Percentiles rank a stretch among this genome's conserved stretches.
Evolutionary conservation across 164 flowering plant genomes (phyloP).

Genomic region (Pachysandra terminalis): DNA sequence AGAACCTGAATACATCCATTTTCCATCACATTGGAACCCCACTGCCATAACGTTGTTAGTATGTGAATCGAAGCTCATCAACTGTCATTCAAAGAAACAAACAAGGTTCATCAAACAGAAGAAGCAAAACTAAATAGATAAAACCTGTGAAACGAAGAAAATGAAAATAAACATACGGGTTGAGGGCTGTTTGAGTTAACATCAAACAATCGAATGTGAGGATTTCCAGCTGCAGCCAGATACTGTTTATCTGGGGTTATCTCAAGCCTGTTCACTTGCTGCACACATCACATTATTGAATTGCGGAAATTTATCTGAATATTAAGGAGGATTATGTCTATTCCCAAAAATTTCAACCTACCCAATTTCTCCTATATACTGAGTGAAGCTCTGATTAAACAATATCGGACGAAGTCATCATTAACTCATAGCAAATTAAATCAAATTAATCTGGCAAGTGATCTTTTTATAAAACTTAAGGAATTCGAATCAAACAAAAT

Average conservation of each 20-base stretch:
- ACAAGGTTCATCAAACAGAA: neutral
- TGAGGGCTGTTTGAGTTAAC: constrained; percentile 79
- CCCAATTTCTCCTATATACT: no score
- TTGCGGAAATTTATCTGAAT: neutral
- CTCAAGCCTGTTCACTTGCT: constrained; percentile 95
- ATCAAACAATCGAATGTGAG: constrained; percentile 94
- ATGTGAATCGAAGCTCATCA: constrained; percentile 92
- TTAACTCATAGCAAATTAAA: no score
- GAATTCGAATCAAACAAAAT: neutral
- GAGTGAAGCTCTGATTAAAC: no score
- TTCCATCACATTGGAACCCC: constrained; percentile 97
- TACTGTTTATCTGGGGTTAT: constrained; percentile 84
- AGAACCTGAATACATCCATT: constrained; percentile 99
- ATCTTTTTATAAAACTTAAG: no score
- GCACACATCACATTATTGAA: constrained; percentile 17
- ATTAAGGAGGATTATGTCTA: neutral
- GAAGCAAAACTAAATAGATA: neutral
- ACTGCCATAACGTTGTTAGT: constrained; percentile 97
- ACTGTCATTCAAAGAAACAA: constrained; percentile 36
- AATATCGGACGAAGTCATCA: no score
- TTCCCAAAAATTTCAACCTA: no score
- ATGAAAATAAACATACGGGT: constrained; percentile 52
- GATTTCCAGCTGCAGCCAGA: constrained; percentile 94
- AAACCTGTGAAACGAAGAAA: neutral
- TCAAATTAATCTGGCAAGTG: no score